Conservation (phyloP, 257 asterid species). For the Solanum pimpinellifolium region DNA sequence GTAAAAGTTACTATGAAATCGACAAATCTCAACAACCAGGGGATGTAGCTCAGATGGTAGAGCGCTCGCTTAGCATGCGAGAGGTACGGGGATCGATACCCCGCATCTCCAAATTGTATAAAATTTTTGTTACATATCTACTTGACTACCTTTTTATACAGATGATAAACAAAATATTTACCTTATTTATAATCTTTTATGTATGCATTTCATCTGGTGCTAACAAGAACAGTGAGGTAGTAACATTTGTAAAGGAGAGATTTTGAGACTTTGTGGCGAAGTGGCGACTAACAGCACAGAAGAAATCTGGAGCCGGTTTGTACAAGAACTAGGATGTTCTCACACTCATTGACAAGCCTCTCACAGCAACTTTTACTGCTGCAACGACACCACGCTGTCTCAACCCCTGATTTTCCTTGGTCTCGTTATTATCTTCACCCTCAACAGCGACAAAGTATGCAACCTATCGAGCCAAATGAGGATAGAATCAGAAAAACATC, state of each 20-base stretch:
- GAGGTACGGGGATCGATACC: slow-evolving; percentile 42
- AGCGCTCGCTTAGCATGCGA: slow-evolving; percentile 47
- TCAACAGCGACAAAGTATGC: slow-evolving; percentile 85
- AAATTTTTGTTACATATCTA: too few relatives aligned
- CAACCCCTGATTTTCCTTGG: slow-evolving; percentile 20
- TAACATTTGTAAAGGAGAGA: not conserved
- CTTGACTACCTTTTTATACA: too few relatives aligned
- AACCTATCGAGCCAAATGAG: slow-evolving; percentile 30
- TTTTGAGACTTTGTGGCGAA: not conserved
- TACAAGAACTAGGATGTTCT: slow-evolving; percentile 30
- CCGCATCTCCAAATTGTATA: slow-evolving; percentile 30
- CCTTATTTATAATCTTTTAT: not conserved
- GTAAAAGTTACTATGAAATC: accelerated
- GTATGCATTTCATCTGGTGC: not conserved
- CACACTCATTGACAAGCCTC: slow-evolving; percentile 59
- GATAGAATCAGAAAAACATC: not conserved
- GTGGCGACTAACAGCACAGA: not conserved
- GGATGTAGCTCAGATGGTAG: slow-evolving; percentile 68
- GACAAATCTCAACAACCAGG: not conserved
- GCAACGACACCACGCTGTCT: slow-evolving; percentile 69
- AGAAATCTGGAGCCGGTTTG: not conserved
- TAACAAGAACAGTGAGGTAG: not conserved
- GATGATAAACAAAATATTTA: not conserved
- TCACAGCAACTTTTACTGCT: slow-evolving; percentile 78
- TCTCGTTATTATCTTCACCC: slow-evolving; percentile 21